phyloP scores from a whole-genome alignment of 768 basidiomycete genomes.

The Hericium coralloides region DNA sequence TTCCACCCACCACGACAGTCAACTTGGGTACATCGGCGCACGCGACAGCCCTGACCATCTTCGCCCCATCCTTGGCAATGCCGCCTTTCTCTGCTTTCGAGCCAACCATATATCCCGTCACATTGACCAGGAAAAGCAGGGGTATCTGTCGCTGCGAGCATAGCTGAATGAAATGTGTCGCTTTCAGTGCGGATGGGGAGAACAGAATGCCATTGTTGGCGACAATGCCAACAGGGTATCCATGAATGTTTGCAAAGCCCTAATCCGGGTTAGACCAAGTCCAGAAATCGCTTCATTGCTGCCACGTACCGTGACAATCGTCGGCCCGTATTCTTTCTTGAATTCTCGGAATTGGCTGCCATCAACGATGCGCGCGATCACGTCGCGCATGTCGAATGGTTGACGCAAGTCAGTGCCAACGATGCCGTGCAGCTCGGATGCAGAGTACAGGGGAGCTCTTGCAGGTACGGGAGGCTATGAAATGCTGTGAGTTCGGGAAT shows the following conservation, averaged over 20 bases:
- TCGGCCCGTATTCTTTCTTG: constrained; percentile 91
- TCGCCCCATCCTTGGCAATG: constrained; percentile 93
- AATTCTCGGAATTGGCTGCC: constrained; percentile 90
- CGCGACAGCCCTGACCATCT: constrained; percentile 94
- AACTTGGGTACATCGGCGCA: constrained; percentile 93
- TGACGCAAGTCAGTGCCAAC: constrained; percentile 87
- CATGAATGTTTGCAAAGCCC: constrained; percentile 88
- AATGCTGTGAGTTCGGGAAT: background rate
- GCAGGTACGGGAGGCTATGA: constrained; percentile 45
- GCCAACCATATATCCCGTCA: constrained; percentile 98
- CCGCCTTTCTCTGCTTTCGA: constrained; percentile 92
- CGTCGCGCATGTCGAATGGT: constrained; percentile 88
- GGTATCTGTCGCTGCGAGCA: constrained; percentile 90
- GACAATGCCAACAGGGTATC: constrained; percentile 84
- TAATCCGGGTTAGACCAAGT: constrained; percentile 18
- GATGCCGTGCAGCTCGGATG: constrained; percentile 81
- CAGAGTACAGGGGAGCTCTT: constrained; percentile 71
- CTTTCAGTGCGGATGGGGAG: constrained; percentile 88
- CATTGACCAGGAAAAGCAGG: constrained; percentile 88
- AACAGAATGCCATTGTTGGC: constrained; percentile 95
- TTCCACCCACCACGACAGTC: constrained; percentile 88
- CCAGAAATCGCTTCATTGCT: background rate
- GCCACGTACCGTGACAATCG: constrained; percentile 70
- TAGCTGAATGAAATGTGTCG: constrained; percentile 90
- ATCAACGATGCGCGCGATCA: constrained; percentile 87